These are phyloP conservation scores for Bombardia bombarda DNA, from an alignment of 495 filamentous ascomycete species.

Conservation along the genomic window DNA sequence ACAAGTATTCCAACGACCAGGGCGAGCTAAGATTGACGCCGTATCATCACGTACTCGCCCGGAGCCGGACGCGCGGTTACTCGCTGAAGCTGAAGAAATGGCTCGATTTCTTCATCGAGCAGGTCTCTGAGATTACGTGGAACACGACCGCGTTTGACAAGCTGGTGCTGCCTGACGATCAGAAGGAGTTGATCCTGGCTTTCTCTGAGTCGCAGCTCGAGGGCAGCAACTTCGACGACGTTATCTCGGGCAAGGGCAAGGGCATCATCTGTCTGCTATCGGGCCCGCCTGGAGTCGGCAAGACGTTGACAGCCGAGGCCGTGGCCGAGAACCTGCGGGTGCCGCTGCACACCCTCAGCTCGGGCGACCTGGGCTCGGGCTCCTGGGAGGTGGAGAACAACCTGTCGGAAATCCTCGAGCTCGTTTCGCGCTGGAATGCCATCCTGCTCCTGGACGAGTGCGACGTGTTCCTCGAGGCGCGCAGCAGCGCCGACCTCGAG, in stretches of 20 bases:
- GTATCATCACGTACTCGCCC: constrained; percentile 34
- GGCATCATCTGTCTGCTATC: constrained; percentile 54
- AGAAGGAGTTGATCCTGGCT: constrained; percentile 47
- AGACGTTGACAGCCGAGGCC: constrained; percentile 50
- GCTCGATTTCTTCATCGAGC: constrained; percentile 29
- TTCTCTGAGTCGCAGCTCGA: constrained; percentile 40
- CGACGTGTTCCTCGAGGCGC: constrained; percentile 59
- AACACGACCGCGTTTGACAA: constrained; percentile 46
- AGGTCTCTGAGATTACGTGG: constrained; percentile 39
- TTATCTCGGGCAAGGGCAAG: constrained; percentile 48
- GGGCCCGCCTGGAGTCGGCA: constrained; percentile 51
- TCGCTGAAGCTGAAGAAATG: constrained; percentile 37
- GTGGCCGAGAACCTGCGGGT: constrained; percentile 44
- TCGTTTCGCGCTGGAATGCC: constrained; percentile 44
- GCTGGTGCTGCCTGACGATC: constrained; percentile 42
- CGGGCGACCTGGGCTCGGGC: constrained; percentile 46
- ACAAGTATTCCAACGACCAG: constrained; percentile 8
- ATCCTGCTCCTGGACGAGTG: constrained; percentile 58
- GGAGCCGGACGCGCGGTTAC: constrained; percentile 35
- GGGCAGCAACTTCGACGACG: constrained; percentile 54
- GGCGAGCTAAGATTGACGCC: constrained; percentile 22
- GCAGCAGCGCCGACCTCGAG: constrained; percentile 43
- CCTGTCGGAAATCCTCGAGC: constrained; percentile 42
- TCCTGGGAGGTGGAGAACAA: constrained; percentile 41
- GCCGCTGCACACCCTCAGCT: constrained; percentile 48